Evolutionary conservation across 148 eudicot genomes (phyloP).

Genomic region (Persicaria maculosa): DNA sequence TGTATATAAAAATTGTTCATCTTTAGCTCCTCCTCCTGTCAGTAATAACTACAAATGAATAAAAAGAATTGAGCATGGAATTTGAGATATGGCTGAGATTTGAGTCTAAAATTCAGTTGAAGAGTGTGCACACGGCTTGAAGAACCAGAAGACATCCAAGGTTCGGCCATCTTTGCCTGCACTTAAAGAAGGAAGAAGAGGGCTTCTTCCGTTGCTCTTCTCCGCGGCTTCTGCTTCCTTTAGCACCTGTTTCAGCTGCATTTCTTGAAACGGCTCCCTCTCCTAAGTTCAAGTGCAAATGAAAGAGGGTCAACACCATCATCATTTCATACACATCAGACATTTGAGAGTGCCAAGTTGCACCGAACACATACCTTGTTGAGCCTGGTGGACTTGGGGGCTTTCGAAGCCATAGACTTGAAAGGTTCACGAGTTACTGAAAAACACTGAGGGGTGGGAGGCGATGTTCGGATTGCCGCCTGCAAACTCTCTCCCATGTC

Average conservation of each 20-base stretch:
- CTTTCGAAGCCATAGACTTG: slow-evolving; percentile 45
- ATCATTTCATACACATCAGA: no score
- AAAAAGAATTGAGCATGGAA: slow-evolving; percentile 4
- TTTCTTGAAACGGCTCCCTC: slow-evolving; percentile 53
- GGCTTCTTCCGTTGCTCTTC: slow-evolving; percentile 19
- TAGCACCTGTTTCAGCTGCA: slow-evolving; percentile 25
- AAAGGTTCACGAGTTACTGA: slow-evolving; percentile 42
- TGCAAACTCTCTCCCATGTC: slow-evolving; percentile 16
- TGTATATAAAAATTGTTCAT: neutral
- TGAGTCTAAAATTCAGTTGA: neutral
- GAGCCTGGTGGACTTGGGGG: slow-evolving; percentile 48
- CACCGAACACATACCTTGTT: slow-evolving; percentile 32
- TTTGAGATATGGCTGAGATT: slow-evolving; percentile 24
- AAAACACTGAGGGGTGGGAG: slow-evolving; percentile 94
- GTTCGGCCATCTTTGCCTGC: slow-evolving; percentile 45
- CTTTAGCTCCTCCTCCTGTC: neutral
- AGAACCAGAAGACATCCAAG: slow-evolving; percentile 87
- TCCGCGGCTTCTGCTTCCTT: slow-evolving; percentile 24
- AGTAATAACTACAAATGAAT: neutral
- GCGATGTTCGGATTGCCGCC: slow-evolving; percentile 41
- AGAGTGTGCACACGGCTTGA: slow-evolving; percentile 76
- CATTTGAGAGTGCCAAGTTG: no score
- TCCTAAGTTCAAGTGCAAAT: slow-evolving; percentile 30
- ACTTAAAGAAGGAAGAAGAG: slow-evolving; percentile 23
- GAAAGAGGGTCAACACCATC: neutral